Base-by-base conservation (phyloP, 2,329 filamentous ascomycete genomes). In the Zalaria obscura region DNA sequence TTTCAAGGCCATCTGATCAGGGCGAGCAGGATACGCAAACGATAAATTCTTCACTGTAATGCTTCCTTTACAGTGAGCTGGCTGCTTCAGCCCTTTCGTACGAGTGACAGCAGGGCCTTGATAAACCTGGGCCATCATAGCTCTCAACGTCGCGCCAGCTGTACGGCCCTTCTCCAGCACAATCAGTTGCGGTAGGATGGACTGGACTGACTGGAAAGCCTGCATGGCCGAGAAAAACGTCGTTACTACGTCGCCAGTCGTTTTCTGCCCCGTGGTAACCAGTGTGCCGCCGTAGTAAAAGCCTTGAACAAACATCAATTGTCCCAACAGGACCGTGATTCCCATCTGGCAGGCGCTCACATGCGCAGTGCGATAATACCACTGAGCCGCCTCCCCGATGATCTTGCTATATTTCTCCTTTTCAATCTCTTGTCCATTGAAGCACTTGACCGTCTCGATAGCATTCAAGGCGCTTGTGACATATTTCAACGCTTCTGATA, bases 391-490 rank as follows among this genome's bases (percentile, higher is more conserved):
- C 5, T 64, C 59, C 36, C 66, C 65, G 27, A 83, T 70, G 1
- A 72, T 67, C 0, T 53, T 56, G 1, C 64, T 59, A 54, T 93
- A 95, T 48, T 76, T 75, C 53, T 70, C 70, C 1, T 74, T 60
- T 56, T 93, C 88, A 7, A 78, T 66, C 8, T 72, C 70, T 52
- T 86, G 74, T 0, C 80, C 84, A 50, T 89, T 88, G 62, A 83
- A 88, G 40, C 78, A 80, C 57, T 95, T 95, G 54, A 96, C 85
- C 0, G 83, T 75, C 46, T 93, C 85, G 33, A 95, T 89, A 3
- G 76, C 78, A 1, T 69, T 67, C 6, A 93, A 71, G 0, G 84
- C 78, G 7, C 76, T 80, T 6, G 75, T 78, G 1, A 78, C 73
- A 42, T 78, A 68, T 52, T 85, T 89, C 0, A 86, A 79, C 0